Evolutionary conservation across 2,329 filamentous ascomycete genomes (phyloP), one percentile per base, ranked within the genome.

Genomic region (Sordariomycetes sp.): DNA sequence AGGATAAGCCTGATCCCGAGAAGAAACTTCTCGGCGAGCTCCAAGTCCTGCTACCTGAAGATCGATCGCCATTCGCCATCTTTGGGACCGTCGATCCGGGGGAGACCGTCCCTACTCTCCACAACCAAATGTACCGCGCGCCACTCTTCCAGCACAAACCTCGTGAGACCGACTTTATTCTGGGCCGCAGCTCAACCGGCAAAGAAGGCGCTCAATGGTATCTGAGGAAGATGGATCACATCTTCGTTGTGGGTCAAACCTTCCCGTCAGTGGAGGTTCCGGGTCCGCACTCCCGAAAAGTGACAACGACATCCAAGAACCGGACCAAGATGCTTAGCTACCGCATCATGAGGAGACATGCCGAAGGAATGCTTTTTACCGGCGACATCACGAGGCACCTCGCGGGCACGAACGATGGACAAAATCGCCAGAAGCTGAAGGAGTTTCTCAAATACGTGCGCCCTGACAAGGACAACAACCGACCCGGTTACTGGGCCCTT

Each of bases 291-390:
- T 95, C 91, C 43, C 82, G 94, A 61, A 96, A 94, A 70, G 93
- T 97, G 34, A 99, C 94, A 0, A 96, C 95, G 59, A 91, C 93
- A n/a, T 87, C 90, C 40, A 99, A 99, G 76, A 96, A 94, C 71
- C 85, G 94, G 40, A 86, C 99, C 71, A 96, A 94, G 76, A 97
- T 97, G 87, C 85, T 99, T 46, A 89, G 91, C 0, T 97, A 90
- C 70, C 88, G 94, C 55, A 85, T 96, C 69, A 89, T 96, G 65
- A 82, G 86, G 61, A 89, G 89, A 65, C 90, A 87, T 65, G 77
- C 83, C 20, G 82, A 86, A 28, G 77, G 85, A 60, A 80, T 84
- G 52, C 81, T 91, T 25, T 86, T 86, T 24, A 82, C 96, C 18
- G 83, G 83, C n/a, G 89, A 93, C 65, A 88, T 99, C 43, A 97